Base-by-base conservation (phyloP, 192 early-diverging fungal genomes). In the Backusella mclennaniae region DNA sequence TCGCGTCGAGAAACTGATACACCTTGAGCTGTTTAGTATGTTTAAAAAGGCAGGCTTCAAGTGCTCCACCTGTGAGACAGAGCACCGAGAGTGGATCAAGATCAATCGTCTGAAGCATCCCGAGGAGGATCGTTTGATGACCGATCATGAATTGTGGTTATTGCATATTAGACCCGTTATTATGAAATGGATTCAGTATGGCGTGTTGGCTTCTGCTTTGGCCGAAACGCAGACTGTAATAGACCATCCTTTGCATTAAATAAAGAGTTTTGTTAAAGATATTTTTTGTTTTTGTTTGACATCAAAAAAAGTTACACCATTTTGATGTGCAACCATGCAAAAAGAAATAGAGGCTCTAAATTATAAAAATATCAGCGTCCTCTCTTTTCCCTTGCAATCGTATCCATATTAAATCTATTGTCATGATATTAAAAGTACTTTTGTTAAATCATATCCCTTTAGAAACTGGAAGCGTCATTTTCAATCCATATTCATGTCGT, bases 151-250 rank as follows among this genome's bases (percentile, higher is more conserved):
- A 35, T 15, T 71, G 7, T 49, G 39, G 70, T 0, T 31, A 7
- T 49, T 42, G 6, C 29, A 42, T 44, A 49, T 71, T 19, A 9
- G 70, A 31, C 70, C 70, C 0, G 44, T 71, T 15, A 71, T 71
- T 31, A 6, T 71, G 29, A 44, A 31, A 71, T 71, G 70, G 70
- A 71, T 71, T 4, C 35, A 71, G 21, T 71, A 71, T 71, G 70
- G 70, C 19, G 70, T 71, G 9, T 12, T 63, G 56, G 26, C 12
- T 11, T 63, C 56, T 63, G 56, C 56, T n/a, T 29, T 63, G 14
- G n/a, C 52, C 6, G 52, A 53, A 23, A 3, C 52, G 2, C 19
- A 53, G 1, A 23, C 1, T 21, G 21, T 6, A 9, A 21, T 23
- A 21, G 14, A 21, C 33, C 33, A 33, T 0, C 33, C 33, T 33